Conservation (phyloP, 2,329 filamentous ascomycete species). For the Xylariales sp. region DNA sequence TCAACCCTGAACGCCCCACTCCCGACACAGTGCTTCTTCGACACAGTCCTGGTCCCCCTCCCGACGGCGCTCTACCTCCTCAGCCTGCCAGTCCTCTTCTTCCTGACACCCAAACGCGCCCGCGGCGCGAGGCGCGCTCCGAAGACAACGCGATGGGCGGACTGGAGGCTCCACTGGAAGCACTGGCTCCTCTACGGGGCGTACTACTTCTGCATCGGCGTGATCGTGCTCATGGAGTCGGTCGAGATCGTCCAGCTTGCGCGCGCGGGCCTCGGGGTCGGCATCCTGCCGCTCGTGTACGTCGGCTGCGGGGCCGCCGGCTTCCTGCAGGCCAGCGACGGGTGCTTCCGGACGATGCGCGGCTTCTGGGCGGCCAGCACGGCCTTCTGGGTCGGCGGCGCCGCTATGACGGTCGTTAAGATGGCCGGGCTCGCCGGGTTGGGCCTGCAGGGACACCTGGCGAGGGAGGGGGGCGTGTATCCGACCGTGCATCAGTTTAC, state of each 20-base stretch:
- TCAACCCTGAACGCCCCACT: constrained; percentile 11
- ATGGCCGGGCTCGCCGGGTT: constrained; percentile 12
- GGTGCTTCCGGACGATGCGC: constrained; percentile 12
- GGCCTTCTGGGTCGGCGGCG: constrained; percentile 18
- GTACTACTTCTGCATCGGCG: constrained; percentile 20
- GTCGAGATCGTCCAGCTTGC: constrained; percentile 20
- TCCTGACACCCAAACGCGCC: constrained; percentile 12
- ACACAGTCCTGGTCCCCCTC: constrained; percentile 18
- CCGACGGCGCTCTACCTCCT: constrained; percentile 18
- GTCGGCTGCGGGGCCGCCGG: constrained; percentile 15
- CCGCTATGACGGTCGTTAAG: constrained; percentile 19
- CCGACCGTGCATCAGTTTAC: constrained; percentile 19
- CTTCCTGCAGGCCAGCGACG: constrained; percentile 15
- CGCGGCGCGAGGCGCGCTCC: constrained; percentile 6
- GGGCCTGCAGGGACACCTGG: constrained; percentile 9
- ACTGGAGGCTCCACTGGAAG: constrained; percentile 10
- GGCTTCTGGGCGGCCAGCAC: constrained; percentile 17
- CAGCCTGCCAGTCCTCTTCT: constrained; percentile 12
- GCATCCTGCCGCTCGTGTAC: constrained; percentile 11
- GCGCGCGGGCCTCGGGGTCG: constrained; percentile 6
- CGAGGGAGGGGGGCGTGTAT: constrained; percentile 14
- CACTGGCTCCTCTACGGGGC: constrained; percentile 12
- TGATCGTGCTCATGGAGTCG: constrained; percentile 19
- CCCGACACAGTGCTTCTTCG: constrained; percentile 24
- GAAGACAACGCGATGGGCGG: not conserved